A percentile compares a stretch with the other conserved stretches of the same genome.
Conservation (phyloP, 352 stramenopile genomes). For the Globisporangium irregulare region DNA sequence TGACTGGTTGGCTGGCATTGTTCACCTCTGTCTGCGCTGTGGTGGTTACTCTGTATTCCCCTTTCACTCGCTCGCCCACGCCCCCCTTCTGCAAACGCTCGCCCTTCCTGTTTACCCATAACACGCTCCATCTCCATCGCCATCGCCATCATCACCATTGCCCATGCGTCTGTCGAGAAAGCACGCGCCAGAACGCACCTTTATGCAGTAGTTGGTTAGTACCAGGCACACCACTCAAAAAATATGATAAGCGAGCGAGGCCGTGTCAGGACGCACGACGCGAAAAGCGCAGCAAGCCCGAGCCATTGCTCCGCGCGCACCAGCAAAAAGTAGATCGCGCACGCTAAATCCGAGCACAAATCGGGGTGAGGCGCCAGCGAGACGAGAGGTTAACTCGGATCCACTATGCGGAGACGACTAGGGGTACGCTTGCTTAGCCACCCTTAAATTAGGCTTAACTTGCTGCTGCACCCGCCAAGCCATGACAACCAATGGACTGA, state of each 20-base stretch:
- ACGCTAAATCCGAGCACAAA: constrained; percentile 9
- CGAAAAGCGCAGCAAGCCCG: constrained; percentile 7
- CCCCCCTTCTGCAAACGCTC: not conserved
- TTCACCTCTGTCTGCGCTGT: not conserved
- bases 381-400: not conserved
- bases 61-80: not conserved
- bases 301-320: constrained; percentile 3
- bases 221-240: constrained; percentile 76
- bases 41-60: not conserved
- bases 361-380: not conserved
- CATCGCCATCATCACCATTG: not conserved
- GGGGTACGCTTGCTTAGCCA: not conserved
- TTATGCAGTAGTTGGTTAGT: constrained; percentile 45
- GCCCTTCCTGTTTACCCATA: not conserved
- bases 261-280: not conserved
- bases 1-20: not conserved
- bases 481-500: constrained; percentile 33
- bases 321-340: constrained; percentile 2
- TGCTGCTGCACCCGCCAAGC: constrained; percentile 6
- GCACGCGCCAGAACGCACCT: constrained; percentile 17
- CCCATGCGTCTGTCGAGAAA: not conserved
- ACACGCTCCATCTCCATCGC: not conserved
- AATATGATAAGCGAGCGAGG: constrained; percentile 29
- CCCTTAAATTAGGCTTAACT: constrained; percentile 12
- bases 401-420: constrained; percentile 2